These are phyloP conservation scores for Coemansia furcata DNA, from an alignment of 192 early-diverging fungal genomes.

Conservation along the genomic window DNA sequence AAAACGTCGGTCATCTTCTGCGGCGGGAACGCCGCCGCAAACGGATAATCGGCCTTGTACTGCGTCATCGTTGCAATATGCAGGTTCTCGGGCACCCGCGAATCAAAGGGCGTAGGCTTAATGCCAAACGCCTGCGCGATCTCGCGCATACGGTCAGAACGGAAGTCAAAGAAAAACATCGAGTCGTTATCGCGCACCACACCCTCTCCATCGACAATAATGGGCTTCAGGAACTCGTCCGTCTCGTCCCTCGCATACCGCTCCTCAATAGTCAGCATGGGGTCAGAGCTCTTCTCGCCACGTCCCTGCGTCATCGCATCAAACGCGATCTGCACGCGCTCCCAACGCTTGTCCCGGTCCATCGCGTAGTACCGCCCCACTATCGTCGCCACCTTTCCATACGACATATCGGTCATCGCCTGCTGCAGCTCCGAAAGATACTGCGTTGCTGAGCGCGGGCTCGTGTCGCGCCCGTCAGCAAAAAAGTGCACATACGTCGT, in stretches of 20 bases:
- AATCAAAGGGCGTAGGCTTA: slow-evolving; percentile 81
- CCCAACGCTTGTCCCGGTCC: slow-evolving; percentile 99
- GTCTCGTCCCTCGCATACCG: slow-evolving; percentile 88
- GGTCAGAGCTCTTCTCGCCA: slow-evolving; percentile 56
- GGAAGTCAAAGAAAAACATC: slow-evolving; percentile 98
- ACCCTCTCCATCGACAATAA: slow-evolving; percentile 80
- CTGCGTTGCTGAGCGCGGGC: slow-evolving; percentile 78
- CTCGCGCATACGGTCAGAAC: slow-evolving; percentile 98
- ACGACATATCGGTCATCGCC: slow-evolving; percentile 57
- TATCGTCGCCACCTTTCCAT: slow-evolving; percentile 90
- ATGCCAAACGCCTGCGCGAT: slow-evolving; percentile 84
- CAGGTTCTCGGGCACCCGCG: slow-evolving; percentile 71
- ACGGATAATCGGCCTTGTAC: slow-evolving; percentile 97
- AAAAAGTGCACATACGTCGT: slow-evolving; percentile 93
- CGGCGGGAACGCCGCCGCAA: slow-evolving; percentile 92
- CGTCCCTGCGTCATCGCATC: slow-evolving; percentile 79
- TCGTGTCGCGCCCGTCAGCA: slow-evolving; percentile 96
- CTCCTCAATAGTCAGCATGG: slow-evolving; percentile 71
- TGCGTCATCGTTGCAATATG: slow-evolving; percentile 93
- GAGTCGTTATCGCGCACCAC: slow-evolving; percentile 84
- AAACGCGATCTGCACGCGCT: slow-evolving; percentile 92
- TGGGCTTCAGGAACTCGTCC: slow-evolving; percentile 99
- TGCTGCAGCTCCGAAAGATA: slow-evolving; percentile 76
- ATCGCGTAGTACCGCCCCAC: slow-evolving; percentile 99
- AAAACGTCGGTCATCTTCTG: slow-evolving; percentile 98